phyloP scores from a whole-genome alignment of 805 yeast species.

The Candida verbasci region DNA sequence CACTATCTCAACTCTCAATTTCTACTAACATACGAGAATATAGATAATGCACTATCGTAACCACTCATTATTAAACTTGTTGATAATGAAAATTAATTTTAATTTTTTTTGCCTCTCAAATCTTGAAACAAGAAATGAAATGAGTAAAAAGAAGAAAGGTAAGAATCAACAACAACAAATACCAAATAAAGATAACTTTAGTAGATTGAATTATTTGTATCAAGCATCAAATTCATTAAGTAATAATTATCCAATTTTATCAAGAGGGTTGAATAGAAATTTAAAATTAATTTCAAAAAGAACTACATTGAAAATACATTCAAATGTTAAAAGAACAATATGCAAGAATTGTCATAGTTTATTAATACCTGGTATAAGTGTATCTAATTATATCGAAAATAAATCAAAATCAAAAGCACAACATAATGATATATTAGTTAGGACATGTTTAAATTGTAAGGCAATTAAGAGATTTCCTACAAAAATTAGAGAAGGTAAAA shows the following conservation, averaged over 20 bases:
- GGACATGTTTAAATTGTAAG: constrained; percentile 52
- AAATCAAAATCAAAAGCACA: constrained; percentile 24
- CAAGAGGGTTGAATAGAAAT: constrained; percentile 51
- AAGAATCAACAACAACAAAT: too few relatives aligned
- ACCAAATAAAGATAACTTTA: constrained; percentile 55
- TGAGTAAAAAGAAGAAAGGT: constrained; percentile 8
- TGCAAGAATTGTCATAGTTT: constrained; percentile 64
- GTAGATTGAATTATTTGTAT: constrained; percentile 54
- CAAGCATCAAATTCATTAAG: constrained; percentile 48
- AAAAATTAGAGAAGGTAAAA: too few relatives aligned
- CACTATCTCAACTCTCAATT: too few relatives aligned
- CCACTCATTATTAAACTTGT: constrained; percentile 71
- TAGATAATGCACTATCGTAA: constrained; percentile 97
- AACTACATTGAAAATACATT: constrained; percentile 60
- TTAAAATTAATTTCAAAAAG: constrained; percentile 63
- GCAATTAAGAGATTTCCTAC: constrained; percentile 52
- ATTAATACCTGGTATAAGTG: constrained; percentile 45
- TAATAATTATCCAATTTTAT: constrained; percentile 35
- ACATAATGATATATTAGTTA: constrained; percentile 44
- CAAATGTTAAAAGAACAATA: constrained; percentile 58
- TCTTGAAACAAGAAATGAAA: not conserved
- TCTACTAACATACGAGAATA: constrained; percentile 91
- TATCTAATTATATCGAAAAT: constrained; percentile 39
- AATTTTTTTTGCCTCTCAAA: constrained; percentile 7
- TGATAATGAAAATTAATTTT: not conserved